Evolutionary conservation across 139 green algal genomes (phyloP), one percentile per base, ranked within the genome.

Genomic region (Ettlia oleoabundans): DNA sequence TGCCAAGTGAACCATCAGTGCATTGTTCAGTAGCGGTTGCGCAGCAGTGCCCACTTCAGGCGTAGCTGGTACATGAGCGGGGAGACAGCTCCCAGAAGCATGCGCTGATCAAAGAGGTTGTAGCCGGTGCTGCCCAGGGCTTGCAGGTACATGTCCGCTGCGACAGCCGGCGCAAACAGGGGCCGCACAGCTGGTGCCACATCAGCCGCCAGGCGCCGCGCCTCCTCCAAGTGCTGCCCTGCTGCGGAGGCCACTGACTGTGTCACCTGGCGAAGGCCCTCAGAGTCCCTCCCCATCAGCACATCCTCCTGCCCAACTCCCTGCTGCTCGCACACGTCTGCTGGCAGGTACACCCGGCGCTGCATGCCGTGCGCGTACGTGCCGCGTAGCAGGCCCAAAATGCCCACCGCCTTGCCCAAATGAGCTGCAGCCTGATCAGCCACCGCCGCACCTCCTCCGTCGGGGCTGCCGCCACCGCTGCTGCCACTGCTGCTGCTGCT

Each of bases 351-450:
- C 8, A 69, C 51, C 10, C 89, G 86, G 2, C 92, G 74, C 42
- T 38, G 52, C 1, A 69, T 65, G 2, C 88, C 93, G 58, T 93
- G 89, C 74, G 89, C 84, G 8, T 86, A 69, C 1, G 88, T 94
- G 35, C 93, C 93, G 0, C 89, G 67, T 51, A 97, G 88, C 47
- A 96, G 78, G 4, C 87, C 85, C 0, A 88, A 70, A 2, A 97
- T 82, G 67, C 92, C 94, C 9, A 92, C 79, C 7, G 94, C 92
- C 73, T 95, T 95, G 41, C 94, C 94, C 43, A 98, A 63, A 74
- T 97, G 92, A 0, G 88, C 93, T 1, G 92, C 91, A 1, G 92
- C 93, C 58, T 95, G 90, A 58, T 97, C 92, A 2, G 91, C 91
- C 1, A 93, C 89, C 18, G 66, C 35, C 37, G 42, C 42, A 58